Conservation (phyloP, 495 filamentous ascomycete species). For the Niebla homalea region DNA sequence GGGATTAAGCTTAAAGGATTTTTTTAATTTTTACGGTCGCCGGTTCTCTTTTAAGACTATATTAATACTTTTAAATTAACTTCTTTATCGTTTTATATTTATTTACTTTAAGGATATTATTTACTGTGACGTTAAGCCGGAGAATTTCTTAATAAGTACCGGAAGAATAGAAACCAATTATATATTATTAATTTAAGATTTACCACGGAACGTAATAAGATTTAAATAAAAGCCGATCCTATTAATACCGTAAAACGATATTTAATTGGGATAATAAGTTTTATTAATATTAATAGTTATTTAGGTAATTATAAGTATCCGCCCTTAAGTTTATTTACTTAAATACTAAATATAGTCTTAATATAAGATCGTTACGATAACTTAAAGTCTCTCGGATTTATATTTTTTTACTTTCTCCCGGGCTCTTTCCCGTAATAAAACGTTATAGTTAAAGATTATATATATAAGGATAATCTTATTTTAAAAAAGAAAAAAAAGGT, state of each 20-base stretch:
- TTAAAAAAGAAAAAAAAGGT: slow-evolving; percentile 9
- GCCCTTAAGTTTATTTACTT: not conserved
- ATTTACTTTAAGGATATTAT: no score
- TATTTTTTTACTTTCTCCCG: slow-evolving; percentile 25
- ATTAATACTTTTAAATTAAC: no score
- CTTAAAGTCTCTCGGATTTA: slow-evolving; percentile 30
- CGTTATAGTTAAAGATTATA: slow-evolving; percentile 1
- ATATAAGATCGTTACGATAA: slow-evolving; percentile 25
- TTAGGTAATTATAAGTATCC: slow-evolving; percentile 18
- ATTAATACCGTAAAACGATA: not conserved
- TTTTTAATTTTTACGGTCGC: slow-evolving; percentile 41
- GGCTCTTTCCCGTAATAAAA: slow-evolving; percentile 28
- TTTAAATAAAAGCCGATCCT: not conserved
- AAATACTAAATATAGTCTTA: slow-evolving; percentile 14
- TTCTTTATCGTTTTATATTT: no score
- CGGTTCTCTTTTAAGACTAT: no score
- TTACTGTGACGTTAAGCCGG: slow-evolving; percentile 42
- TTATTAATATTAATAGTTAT: slow-evolving; percentile 23
- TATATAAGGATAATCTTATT: not conserved
- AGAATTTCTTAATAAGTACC: slow-evolving; percentile 15
- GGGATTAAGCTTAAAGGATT: slow-evolving; percentile 2
- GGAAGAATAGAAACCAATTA: slow-evolving; percentile 12
- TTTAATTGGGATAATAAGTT: slow-evolving; percentile 13
- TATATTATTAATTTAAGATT: slow-evolving; percentile 65
- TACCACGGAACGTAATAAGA: slow-evolving; percentile 34